phyloP scores from a whole-genome alignment of 192 early-diverging fungal genomes.

The Backusella parvicylindrica region DNA sequence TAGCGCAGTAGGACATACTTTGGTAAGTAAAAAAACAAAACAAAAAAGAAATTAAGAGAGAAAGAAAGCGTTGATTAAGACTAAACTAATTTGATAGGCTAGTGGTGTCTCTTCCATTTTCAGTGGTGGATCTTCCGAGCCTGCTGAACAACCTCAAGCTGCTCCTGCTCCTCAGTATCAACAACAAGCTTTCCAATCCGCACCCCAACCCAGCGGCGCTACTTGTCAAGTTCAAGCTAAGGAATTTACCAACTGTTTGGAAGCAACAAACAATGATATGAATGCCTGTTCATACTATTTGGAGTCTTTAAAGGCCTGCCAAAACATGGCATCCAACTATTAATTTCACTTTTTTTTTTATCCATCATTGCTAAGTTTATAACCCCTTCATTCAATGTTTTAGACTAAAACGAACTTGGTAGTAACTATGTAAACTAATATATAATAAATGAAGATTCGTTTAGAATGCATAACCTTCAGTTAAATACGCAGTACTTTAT shows the following conservation, averaged over 20 bases:
- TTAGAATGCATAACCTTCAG: background rate
- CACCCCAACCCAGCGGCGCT: slow-evolving; percentile 22
- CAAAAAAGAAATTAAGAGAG: background rate
- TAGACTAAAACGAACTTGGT: slow-evolving; percentile 3
- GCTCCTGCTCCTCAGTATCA: slow-evolving; percentile 32
- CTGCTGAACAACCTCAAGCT: slow-evolving; percentile 36
- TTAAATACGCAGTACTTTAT: background rate
- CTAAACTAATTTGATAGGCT: slow-evolving; percentile 3
- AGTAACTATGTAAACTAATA: background rate
- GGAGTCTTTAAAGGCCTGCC: slow-evolving; percentile 90
- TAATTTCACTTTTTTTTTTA: slow-evolving; percentile 1
- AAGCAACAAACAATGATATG: slow-evolving; percentile 77
- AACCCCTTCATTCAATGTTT: slow-evolving; percentile 1
- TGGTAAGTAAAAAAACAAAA: slow-evolving; percentile 31
- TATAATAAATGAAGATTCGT: background rate
- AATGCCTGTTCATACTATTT: slow-evolving; percentile 86
- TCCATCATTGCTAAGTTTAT: background rate
- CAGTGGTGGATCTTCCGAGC: slow-evolving; percentile 44
- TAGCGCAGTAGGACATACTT: slow-evolving; percentile 69
- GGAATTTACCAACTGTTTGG: slow-evolving; percentile 85
- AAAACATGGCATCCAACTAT: slow-evolving; percentile 48
- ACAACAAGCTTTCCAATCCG: slow-evolving; percentile 25
- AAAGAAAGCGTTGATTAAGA: background rate
- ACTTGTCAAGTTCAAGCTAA: slow-evolving; percentile 74
- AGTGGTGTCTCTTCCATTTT: slow-evolving; percentile 42